Base-by-base conservation (phyloP, 768 basidiomycete species). In the Tubosaeta sp. region DNA sequence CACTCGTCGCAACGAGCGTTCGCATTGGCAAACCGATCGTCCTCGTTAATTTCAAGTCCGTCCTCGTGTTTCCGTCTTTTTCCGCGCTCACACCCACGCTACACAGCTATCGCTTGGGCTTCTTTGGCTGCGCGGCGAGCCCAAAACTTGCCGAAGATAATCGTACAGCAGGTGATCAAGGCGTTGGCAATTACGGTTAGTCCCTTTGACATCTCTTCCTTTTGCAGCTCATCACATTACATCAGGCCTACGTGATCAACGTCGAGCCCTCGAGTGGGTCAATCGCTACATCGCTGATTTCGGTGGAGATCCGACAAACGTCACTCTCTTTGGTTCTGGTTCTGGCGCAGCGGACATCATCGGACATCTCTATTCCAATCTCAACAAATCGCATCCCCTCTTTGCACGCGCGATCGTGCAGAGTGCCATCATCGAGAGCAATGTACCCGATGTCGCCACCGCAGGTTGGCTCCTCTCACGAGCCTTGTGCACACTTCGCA, bases 361-460 rank as follows among this genome's bases (percentile, higher is more conserved):
- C 17, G 77, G 71, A 49, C 83, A 85, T 54, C 70, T 91, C 11
- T 76, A 86, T 53, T 91, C 88, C 12, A 72, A 71, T 25, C 71
- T 72, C 19, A 90, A 90, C 68, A 76, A 83, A 34, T 65, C 67
- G 2, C 64, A 68, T 3, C 87, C 85, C 16, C 65, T 88, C 27
- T 89, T 90, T 69, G 73, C 81, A 52, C 86, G 86, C 12, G 84
- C 85, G 10, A 85, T 91, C 59, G 69, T 87, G n/a, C 88, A 91
- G 64, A 87, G 84, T 48, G 78, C 84, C 6, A 71, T 85, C 32
- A 67, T 86, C 51, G 84, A 89, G 22, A 73, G 77, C 50, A 81
- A 75, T 53, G 66, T 86, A 6, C 85, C 86, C 0, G 78, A 81
- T 58, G 73, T 85, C 19, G 67, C 73, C 19, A 73, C 74, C 33